A percentile compares a stretch with the other conserved stretches of the same genome.
Evolutionary conservation across 1,139 yeast species (phyloP).

Genomic region (Taphrina populina): DNA sequence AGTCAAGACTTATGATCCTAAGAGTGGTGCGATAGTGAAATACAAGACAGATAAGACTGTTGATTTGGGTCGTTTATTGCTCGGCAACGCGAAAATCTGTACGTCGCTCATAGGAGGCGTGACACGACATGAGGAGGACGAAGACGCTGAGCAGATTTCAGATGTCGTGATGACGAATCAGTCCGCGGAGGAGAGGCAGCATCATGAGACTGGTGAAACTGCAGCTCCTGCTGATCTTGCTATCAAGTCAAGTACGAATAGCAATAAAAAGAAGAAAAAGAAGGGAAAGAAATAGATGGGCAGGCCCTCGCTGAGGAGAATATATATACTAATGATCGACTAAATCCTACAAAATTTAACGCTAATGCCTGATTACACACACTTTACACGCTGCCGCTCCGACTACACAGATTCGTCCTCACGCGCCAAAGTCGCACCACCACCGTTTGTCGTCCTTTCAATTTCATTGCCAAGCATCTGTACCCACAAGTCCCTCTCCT

Average conservation of each 20-base stretch:
- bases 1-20: conserved; percentile 15
- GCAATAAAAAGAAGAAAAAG: conserved; percentile 17
- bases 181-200: too few relatives aligned
- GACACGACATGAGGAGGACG: too few relatives aligned
- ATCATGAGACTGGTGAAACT: too few relatives aligned
- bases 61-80: conserved; percentile 23
- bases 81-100: conserved; percentile 13
- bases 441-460: conserved; percentile 51
- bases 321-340: too few relatives aligned
- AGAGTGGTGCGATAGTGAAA: conserved; percentile 15
- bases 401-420: too few relatives aligned
- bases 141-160: too few relatives aligned
- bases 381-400: too few relatives aligned
- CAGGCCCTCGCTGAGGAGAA: too few relatives aligned
- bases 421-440: too few relatives aligned
- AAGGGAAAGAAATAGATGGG: conserved; percentile 9
- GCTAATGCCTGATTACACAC: too few relatives aligned
- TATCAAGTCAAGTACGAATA: not conserved
- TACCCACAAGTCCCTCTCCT: conserved; percentile 85
- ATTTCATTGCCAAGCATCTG: conserved; percentile 61
- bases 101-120: not conserved
- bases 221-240: conserved; percentile 2
- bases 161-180: too few relatives aligned
- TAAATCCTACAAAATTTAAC: too few relatives aligned
- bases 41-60: conserved; percentile 24